These are phyloP conservation scores for Colletotrichum sublineola DNA, from an alignment of 2,329 filamentous ascomycete species.

Conservation along the genomic window DNA sequence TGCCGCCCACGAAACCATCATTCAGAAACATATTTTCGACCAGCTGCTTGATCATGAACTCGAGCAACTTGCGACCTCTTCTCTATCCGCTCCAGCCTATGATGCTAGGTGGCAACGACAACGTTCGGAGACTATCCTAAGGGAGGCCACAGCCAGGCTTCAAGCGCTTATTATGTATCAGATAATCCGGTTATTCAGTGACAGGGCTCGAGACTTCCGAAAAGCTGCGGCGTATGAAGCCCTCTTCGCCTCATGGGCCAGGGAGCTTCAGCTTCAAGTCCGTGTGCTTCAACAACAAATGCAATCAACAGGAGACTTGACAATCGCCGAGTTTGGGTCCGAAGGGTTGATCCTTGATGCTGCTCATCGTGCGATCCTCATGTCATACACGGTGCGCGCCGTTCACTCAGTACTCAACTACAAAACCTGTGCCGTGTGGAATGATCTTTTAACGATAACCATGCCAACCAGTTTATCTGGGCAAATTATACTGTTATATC, in stretches of 20 bases:
- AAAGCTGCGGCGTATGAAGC: slow-evolving; percentile 15
- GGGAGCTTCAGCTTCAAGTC: slow-evolving; percentile 21
- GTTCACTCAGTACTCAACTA: slow-evolving; percentile 24
- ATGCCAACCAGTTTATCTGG: slow-evolving; percentile 23
- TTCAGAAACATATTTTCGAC: not conserved
- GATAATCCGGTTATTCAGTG: slow-evolving; percentile 26
- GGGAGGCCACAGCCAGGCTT: not conserved
- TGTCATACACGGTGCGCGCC: slow-evolving; percentile 23
- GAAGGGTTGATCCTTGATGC: not conserved
- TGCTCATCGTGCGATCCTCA: slow-evolving; percentile 18
- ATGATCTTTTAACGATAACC: slow-evolving; percentile 12
- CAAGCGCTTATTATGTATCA: slow-evolving; percentile 27
- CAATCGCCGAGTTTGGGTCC: not conserved
- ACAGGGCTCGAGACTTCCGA: not conserved
- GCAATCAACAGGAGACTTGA: not conserved
- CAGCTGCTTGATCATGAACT: slow-evolving; percentile 16
- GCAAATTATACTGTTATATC: not conserved
- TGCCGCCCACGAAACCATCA: slow-evolving; percentile 20
- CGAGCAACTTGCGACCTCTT: slow-evolving; percentile 1
- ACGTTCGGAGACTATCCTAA: not conserved
- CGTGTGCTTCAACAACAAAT: slow-evolving; percentile 1
- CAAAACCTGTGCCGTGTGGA: slow-evolving; percentile 17
- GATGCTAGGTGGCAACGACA: not conserved
- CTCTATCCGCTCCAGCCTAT: not conserved
- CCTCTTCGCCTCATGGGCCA: slow-evolving; percentile 20